Base-by-base conservation (phyloP, 2,329 filamentous ascomycete species). In the Pseudogymnoascus sp. region DNA sequence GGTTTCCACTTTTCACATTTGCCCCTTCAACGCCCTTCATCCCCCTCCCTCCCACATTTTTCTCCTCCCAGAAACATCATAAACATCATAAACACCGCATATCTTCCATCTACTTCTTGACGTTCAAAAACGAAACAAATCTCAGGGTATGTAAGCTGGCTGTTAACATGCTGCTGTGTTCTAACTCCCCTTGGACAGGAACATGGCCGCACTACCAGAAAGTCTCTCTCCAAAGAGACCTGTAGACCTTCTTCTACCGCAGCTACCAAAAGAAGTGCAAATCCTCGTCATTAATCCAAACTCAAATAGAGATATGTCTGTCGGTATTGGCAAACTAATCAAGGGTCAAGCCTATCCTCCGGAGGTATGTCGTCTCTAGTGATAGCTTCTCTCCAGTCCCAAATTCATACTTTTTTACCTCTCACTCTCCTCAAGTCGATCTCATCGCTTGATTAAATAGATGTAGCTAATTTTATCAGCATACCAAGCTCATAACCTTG, bases 201-300 rank as follows among this genome's bases (percentile, higher is more conserved):
- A 33, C n/a, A 55, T 55, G 49, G 49, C 49, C 25, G n/a, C 28
- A 14, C n/a, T 11, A 55, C 49, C 7, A 33, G 28, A 12, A 12
- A 9, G 5, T 18, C 49, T 33, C 28, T 55, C 49, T 55, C 25
- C 45, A 5, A n/a, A 52, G 45, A 52, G 45, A 52, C 45, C 45
- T 31, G 45, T 25, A 18, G 45, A 31, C 8, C 23, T 31, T 52
- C 45, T 31, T 12, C 25, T 31, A 11, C 45, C 25, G 3, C 25
- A 18, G 49, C 18, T 16, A 14, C 49, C 49, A 21, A 25, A 76
- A 75, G 66, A 80, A 74, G 65, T 85, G 93, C 58, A 41, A 38
- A 60, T 60, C 65, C 80, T 93, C 41, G 78, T 93, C 65, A 81
- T 93, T 69, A 93, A 95, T 71, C 90, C 90, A 35, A 95, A 95